Conservation (phyloP, 768 basidiomycete species). For the Suillus subaureus region DNA sequence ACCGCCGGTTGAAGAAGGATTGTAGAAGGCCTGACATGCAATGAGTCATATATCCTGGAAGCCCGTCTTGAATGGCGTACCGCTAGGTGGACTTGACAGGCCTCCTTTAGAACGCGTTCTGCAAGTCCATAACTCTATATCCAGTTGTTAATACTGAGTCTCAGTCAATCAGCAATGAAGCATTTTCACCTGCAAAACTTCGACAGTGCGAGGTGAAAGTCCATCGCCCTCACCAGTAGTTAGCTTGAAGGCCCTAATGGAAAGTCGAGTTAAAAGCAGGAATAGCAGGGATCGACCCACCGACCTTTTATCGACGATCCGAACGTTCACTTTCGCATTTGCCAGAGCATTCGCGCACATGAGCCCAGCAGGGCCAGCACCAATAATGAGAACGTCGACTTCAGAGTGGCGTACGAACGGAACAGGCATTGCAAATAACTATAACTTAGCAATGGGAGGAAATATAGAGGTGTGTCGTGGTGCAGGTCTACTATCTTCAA, state of each 20-base stretch:
- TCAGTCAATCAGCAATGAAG: not conserved
- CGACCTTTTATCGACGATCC: conserved; percentile 44
- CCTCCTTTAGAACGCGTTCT: conserved; percentile 60
- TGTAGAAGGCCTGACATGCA: conserved; percentile 66
- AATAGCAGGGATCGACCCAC: conserved; percentile 5
- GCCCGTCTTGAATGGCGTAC: conserved; percentile 39
- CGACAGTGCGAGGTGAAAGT: conserved; percentile 32
- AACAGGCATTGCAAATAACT: conserved; percentile 9
- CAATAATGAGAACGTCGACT: conserved; percentile 46
- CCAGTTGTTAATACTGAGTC: not conserved
- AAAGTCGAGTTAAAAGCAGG: not conserved
- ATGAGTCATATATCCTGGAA: not conserved
- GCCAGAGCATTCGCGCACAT: conserved; percentile 47
- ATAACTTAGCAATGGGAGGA: not conserved
- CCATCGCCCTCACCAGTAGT: conserved; percentile 30
- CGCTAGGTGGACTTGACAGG: conserved; percentile 65
- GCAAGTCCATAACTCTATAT: conserved; percentile 74
- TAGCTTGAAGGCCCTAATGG: conserved; percentile 17
- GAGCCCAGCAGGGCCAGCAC: conserved; percentile 45
- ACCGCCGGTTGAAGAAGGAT: conserved; percentile 59
- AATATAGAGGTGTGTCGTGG: not conserved
- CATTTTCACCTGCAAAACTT: conserved; percentile 46
- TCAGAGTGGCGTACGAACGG: conserved; percentile 20
- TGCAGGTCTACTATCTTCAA: not conserved
- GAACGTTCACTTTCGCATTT: conserved; percentile 37